Conservation (phyloP, 306 rosid species). For the Quercus mongolica region DNA sequence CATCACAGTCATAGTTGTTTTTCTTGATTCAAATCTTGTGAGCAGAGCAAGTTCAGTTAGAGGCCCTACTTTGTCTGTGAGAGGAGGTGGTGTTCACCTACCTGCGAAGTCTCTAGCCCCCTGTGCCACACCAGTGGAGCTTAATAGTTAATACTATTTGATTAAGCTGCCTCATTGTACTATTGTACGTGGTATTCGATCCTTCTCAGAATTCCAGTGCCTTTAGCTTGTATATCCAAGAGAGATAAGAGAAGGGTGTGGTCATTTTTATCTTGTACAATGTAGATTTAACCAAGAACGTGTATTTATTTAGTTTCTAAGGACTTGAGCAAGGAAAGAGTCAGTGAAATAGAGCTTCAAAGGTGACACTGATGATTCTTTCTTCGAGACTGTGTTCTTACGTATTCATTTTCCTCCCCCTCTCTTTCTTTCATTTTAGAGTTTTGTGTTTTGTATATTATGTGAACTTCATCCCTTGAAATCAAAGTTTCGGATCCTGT, state of each 20-base stretch:
- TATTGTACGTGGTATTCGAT: slow-evolving; percentile 20
- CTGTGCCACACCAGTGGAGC: slow-evolving; percentile 31
- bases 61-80: slow-evolving; percentile 58
- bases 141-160: slow-evolving; percentile 16
- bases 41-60: slow-evolving; percentile 60
- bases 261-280: slow-evolving; percentile 26
- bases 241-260: slow-evolving; percentile 19
- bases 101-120: slow-evolving; percentile 43
- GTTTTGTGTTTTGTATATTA: slow-evolving; percentile 2
- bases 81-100: slow-evolving; percentile 60
- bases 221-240: slow-evolving; percentile 26
- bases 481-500: neutral
- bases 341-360: slow-evolving; percentile 14
- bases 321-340: slow-evolving; percentile 35
- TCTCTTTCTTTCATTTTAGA: neutral
- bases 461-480: slow-evolving; percentile 4
- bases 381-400: neutral
- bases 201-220: slow-evolving; percentile 26
- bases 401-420: neutral
- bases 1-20: slow-evolving; percentile 73
- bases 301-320: slow-evolving; percentile 38
- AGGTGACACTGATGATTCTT: neutral
- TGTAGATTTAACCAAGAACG: slow-evolving; percentile 37
- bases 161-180: slow-evolving; percentile 17
- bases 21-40: slow-evolving; percentile 74